Evolutionary conservation across 2,329 filamentous ascomycete genomes (phyloP).

Genomic region (Diplodia scrobiculata): DNA sequence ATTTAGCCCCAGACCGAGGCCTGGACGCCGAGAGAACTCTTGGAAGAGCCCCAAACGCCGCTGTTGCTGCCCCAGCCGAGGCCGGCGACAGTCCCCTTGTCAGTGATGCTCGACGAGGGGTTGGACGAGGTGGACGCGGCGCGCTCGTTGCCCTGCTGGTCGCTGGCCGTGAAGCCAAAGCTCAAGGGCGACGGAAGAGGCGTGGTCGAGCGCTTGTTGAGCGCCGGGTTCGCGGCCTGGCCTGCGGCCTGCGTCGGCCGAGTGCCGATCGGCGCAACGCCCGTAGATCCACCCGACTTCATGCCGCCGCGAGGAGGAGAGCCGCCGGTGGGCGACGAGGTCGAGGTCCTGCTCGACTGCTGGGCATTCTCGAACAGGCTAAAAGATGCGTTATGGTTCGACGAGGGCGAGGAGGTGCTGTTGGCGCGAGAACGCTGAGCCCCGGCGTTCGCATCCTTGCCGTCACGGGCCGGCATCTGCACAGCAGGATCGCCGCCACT

Average conservation of each 20-base stretch:
- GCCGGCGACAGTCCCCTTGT: conserved; percentile 46
- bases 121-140: conserved; percentile 62
- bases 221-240: conserved; percentile 59
- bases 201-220: conserved; percentile 83
- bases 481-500: conserved; percentile 48
- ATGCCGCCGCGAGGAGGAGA: conserved; percentile 71
- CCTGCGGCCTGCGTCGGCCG: conserved; percentile 68
- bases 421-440: conserved; percentile 70
- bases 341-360: conserved; percentile 75
- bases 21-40: conserved; percentile 73
- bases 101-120: conserved; percentile 51
- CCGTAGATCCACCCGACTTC: conserved; percentile 59
- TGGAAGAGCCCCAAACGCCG: conserved; percentile 78
- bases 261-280: conserved; percentile 91
- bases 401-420: conserved; percentile 82
- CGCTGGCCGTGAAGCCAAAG: conserved; percentile 66
- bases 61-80: conserved; percentile 75
- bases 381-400: conserved; percentile 58
- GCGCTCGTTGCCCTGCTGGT: conserved; percentile 58
- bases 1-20: conserved; percentile 89
- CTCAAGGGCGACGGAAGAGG: conserved; percentile 87
- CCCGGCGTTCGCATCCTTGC: conserved; percentile 48
- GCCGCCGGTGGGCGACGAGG: conserved; percentile 74
- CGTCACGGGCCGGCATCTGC: conserved; percentile 55
- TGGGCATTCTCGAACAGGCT: conserved; percentile 56